Evolutionary conservation across 495 filamentous ascomycete genomes (phyloP).

Genomic region (Aspergillus leporis): DNA sequence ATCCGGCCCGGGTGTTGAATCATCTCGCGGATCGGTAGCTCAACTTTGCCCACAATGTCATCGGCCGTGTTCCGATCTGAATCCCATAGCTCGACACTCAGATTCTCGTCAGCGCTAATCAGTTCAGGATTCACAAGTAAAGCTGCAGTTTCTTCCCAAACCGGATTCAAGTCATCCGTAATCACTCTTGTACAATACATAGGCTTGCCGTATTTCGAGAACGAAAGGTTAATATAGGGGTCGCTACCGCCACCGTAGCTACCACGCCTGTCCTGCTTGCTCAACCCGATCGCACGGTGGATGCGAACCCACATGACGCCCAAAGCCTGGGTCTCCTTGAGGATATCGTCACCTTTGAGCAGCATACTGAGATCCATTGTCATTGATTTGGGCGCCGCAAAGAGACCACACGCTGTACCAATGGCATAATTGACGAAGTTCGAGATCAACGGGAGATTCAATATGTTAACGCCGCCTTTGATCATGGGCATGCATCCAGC

Average conservation of each 20-base stretch:
- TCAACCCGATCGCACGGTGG: constrained; percentile 80
- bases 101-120: constrained; percentile 89
- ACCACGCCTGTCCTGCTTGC: constrained; percentile 87
- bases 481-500: constrained; percentile 94
- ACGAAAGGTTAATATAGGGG: constrained; percentile 77
- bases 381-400: constrained; percentile 95
- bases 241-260: constrained; percentile 88
- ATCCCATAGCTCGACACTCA: constrained; percentile 95
- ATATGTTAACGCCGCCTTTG: constrained; percentile 81
- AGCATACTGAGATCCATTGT: constrained; percentile 88
- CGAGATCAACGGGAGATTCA: constrained; percentile 90
- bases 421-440: constrained; percentile 99
- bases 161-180: constrained; percentile 88
- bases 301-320: constrained; percentile 91
- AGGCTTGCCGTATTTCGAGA: constrained; percentile 91
- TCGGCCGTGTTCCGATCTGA: constrained; percentile 86
- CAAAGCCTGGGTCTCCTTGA: constrained; percentile 82
- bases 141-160: constrained; percentile 90
- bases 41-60: constrained; percentile 91
- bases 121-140: constrained; percentile 81
- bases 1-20: constrained; percentile 90
- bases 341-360: constrained; percentile 83
- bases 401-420: constrained; percentile 79
- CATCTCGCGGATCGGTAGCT: constrained; percentile 90
- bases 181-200: constrained; percentile 98